Evolutionary conservation across 1,284 basidiomycete genomes (phyloP).

Genomic region (Ganoderma leucocontextum): DNA sequence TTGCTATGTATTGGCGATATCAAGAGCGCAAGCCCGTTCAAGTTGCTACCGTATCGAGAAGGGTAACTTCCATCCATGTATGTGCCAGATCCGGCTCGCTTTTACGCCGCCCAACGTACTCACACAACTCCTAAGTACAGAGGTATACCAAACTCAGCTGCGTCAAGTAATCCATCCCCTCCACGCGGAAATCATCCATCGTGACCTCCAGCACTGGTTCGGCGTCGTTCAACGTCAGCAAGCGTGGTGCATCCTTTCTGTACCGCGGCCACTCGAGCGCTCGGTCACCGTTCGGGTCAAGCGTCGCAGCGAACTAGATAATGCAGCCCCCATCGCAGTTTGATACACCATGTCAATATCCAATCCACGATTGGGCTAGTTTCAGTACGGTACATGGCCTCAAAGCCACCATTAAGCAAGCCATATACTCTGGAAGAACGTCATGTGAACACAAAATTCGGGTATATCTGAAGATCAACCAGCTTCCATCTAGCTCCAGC

Average conservation of each 20-base stretch:
- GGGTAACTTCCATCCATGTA: too few species aligned
- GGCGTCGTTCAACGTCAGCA: constrained; percentile 57
- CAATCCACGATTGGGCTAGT: not conserved
- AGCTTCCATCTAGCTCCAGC: not conserved
- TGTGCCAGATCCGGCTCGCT: too few species aligned
- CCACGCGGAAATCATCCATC: constrained; percentile 51
- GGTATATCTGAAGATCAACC: constrained; percentile 1
- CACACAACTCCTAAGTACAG: not conserved
- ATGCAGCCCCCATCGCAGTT: not conserved
- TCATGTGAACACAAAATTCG: not conserved
- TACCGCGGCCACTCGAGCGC: constrained; percentile 58
- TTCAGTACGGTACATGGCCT: not conserved
- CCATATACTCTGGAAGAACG: not conserved
- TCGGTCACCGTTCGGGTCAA: constrained; percentile 46
- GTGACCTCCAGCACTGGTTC: constrained; percentile 43
- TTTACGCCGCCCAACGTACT: too few species aligned
- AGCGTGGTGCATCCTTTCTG: constrained; percentile 43
- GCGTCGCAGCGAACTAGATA: constrained; percentile 28
- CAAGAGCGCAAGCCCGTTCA: too few species aligned
- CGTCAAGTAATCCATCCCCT: constrained; percentile 34
- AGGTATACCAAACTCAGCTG: constrained; percentile 16
- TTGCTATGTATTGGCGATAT: too few species aligned
- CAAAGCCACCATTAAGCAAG: constrained; percentile 3
- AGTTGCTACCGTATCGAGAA: too few species aligned
- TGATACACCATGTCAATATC: not conserved